Base-by-base conservation (phyloP, 352 stramenopile genomes). In the Phytophthora ramorum region DNA sequence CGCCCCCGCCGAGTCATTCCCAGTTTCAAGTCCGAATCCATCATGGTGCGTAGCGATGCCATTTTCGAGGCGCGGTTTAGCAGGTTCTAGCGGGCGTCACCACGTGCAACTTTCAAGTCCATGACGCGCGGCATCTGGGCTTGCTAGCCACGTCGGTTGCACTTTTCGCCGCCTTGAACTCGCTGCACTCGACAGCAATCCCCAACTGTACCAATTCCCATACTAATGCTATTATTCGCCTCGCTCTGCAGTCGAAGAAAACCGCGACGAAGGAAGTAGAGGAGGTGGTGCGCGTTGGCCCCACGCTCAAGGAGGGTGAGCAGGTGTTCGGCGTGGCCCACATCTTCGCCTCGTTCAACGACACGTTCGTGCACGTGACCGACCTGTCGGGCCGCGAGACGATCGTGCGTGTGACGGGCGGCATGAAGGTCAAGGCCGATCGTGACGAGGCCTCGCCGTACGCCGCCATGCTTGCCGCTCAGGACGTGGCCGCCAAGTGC, bases 381-480 rank as follows among this genome's bases (percentile, higher is more conserved):
- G 98, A 99, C 89, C 90, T 99, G 45, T 99, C 97, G 58, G 98
- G 98, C 73, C 90, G 98, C 51, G 98, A 99, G 85, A 99, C 98
- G 67, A 96, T 99, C 78, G 95, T 99, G 66, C 97, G 98, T 82
- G 97, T 99, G 49, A 99, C 98, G 8, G 98, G 98, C 73, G 98
- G 98, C 65, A 99, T 99, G 98, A 99, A 99, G 88, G 98, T 99
- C 55, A 99, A 99, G 94, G 98, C 98, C 55, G 98, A 99, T 85
- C 96, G 98, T 82, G 98, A 99, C 76, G 98, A 99, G 87, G 97
- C 97, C 66, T 99, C 96, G 61, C 98, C 98, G 16, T 99, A 99
- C 87, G 98, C 98, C 68, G 98, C 98, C 52, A 99, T 99, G 98
- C 95, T 99, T 95, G 98, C 98, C 81, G 98, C 98, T 14, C 97